These are phyloP conservation scores for Hirsutella rhossiliensis DNA, from an alignment of 2,329 filamentous ascomycete species.

Conservation along the genomic window DNA sequence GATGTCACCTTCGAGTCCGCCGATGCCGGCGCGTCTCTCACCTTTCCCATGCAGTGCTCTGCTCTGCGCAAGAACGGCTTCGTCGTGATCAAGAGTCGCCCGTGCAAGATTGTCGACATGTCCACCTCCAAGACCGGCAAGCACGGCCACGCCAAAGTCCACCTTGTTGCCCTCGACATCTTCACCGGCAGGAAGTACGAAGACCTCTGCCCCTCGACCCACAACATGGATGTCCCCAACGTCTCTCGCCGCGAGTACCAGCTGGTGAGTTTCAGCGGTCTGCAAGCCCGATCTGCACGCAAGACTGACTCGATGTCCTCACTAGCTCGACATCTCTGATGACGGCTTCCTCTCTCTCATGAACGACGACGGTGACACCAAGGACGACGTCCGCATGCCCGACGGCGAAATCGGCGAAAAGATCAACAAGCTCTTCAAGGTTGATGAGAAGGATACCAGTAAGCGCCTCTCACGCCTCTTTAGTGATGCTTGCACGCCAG, in stretches of 20 bases:
- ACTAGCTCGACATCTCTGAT: constrained; percentile 83
- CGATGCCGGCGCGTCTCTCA: constrained; percentile 91
- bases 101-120: constrained; percentile 99
- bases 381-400: constrained; percentile 91
- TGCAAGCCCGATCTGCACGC: neutral
- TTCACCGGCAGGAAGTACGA: constrained; percentile 99
- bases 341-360: constrained; percentile 94
- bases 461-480: constrained; percentile 26
- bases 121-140: constrained; percentile 99
- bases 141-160: constrained; percentile 99
- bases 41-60: constrained; percentile 98
- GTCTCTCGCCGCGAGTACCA: constrained; percentile 85
- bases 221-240: constrained; percentile 96
- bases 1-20: constrained; percentile 74
- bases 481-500: neutral
- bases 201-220: constrained; percentile 96
- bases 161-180: constrained; percentile 95
- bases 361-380: constrained; percentile 71
- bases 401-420: constrained; percentile 81
- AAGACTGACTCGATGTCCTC: neutral
- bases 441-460: constrained; percentile 90
- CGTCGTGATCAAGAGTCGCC: constrained; percentile 97
- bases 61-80: constrained; percentile 98
- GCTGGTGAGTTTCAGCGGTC: constrained; percentile 54
- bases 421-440: constrained; percentile 68